Evolutionary conservation across 257 asterid genomes (phyloP).

Genomic region (Gentiana macrophylla): DNA sequence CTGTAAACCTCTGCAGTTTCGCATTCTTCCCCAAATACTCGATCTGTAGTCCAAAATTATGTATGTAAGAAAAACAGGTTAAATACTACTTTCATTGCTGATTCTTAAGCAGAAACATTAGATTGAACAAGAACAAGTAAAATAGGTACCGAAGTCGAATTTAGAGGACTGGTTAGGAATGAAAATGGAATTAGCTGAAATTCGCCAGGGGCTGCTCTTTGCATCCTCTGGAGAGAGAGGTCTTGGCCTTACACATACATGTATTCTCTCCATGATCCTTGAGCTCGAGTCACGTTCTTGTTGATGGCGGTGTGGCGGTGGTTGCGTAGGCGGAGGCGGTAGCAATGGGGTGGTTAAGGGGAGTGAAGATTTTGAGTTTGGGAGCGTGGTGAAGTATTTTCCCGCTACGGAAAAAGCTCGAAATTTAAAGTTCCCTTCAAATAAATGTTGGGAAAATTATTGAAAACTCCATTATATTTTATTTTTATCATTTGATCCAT

Average conservation of each 20-base stretch:
- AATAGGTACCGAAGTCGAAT: conserved; percentile 54
- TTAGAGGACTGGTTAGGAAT: conserved; percentile 54
- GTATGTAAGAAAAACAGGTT: not conserved
- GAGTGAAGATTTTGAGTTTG: no score
- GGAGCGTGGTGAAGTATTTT: no score
- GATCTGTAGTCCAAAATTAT: conserved; percentile 25
- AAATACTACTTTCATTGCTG: not conserved
- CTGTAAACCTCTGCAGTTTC: conserved; percentile 51
- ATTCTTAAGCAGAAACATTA: not conserved
- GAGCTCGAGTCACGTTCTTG: no score
- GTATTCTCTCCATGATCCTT: conserved; percentile 66
- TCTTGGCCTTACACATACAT: conserved; percentile 70
- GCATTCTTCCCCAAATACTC: conserved; percentile 57
- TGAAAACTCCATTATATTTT: no score
- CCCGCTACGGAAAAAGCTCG: no score
- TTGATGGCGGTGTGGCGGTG: no score
- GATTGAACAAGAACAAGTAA: not conserved
- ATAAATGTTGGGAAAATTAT: no score
- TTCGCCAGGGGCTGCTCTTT: conserved; percentile 73
- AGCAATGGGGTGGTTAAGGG: no score
- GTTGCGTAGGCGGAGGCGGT: no score
- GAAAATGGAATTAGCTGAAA: conserved; percentile 48
- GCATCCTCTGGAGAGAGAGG: conserved; percentile 74
- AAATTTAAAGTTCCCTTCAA: no score
- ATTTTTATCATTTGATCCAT: no score